phyloP scores from a whole-genome alignment of 2,329 filamentous ascomycete species.

The Penicillium sp. region DNA sequence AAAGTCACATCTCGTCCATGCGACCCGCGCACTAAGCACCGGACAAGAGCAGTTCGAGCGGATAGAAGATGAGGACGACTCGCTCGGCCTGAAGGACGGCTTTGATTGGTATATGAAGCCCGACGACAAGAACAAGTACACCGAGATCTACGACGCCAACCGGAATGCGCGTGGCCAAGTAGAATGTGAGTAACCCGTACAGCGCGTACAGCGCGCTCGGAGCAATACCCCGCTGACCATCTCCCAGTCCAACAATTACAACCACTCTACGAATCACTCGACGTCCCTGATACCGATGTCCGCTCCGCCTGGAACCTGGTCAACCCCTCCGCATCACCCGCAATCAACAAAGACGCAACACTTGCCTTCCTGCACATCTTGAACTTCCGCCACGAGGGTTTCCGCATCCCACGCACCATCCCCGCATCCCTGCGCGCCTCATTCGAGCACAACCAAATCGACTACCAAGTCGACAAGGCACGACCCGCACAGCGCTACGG shows the following conservation, averaged over 20 bases:
- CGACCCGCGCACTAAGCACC: conserved; percentile 73
- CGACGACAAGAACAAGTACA: conserved; percentile 86
- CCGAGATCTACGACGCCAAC: conserved; percentile 94
- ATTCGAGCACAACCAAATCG: conserved; percentile 94
- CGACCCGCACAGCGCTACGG: conserved; percentile 74
- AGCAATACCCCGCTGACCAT: conserved; percentile 8
- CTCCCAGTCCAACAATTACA: conserved; percentile 69
- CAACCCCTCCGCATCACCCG: conserved; percentile 78
- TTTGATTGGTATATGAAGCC: conserved; percentile 99
- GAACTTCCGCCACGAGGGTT: conserved; percentile 93
- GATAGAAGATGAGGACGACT: conserved; percentile 75
- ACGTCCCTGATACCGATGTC: conserved; percentile 73
- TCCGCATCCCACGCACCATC: conserved; percentile 85
- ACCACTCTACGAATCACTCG: conserved; percentile 72
- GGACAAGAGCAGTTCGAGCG: conserved; percentile 80
- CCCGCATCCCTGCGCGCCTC: conserved; percentile 86
- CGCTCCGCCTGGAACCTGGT: conserved; percentile 95
- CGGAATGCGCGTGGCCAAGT: conserved; percentile 83
- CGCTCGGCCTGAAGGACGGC: conserved; percentile 83
- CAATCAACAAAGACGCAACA: conserved; percentile 91
- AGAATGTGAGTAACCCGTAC: conserved; percentile 59
- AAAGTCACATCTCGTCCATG: conserved; percentile 86
- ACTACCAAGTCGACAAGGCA: conserved; percentile 86
- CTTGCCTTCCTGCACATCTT: conserved; percentile 96
- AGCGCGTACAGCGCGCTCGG: not conserved